These are phyloP conservation scores for Emericellopsis cladophorae DNA, from an alignment of 2,329 filamentous ascomycete genomes.

Conservation along the genomic window DNA sequence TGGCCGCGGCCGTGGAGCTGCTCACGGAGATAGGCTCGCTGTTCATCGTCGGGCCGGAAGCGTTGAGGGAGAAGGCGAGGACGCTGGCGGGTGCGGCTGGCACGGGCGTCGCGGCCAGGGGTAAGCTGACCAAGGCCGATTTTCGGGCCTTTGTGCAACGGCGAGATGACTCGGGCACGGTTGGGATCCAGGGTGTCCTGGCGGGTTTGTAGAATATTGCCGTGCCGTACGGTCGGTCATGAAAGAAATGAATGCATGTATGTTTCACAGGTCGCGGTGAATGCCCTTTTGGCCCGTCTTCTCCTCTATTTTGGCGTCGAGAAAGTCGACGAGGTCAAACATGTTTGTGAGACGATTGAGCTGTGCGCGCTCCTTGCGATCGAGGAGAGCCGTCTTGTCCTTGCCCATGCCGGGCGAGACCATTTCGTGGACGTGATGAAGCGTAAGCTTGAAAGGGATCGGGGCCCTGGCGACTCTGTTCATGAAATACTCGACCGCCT, in stretches of 20 bases:
- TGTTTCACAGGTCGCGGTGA: conserved; percentile 17
- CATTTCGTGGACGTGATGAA: conserved; percentile 60
- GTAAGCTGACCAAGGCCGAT: conserved; percentile 51
- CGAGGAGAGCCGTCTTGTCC: conserved; percentile 38
- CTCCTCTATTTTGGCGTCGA: conserved; percentile 35
- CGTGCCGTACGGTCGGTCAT: not conserved
- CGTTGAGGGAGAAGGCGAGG: conserved; percentile 56
- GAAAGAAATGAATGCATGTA: not conserved
- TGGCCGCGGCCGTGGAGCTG: conserved; percentile 63
- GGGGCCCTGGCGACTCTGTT: conserved; percentile 41
- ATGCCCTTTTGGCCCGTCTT: conserved; percentile 18
- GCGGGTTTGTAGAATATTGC: conserved; percentile 36
- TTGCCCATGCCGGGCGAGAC: conserved; percentile 41
- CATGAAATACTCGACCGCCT: conserved; percentile 51
- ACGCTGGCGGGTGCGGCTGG: conserved; percentile 33
- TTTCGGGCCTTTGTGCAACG: conserved; percentile 76
- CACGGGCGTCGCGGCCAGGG: conserved; percentile 21
- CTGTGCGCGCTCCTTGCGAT: conserved; percentile 38
- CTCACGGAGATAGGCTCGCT: conserved; percentile 87
- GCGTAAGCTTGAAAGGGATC: conserved; percentile 48
- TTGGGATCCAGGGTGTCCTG: conserved; percentile 74
- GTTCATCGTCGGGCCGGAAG: conserved; percentile 84
- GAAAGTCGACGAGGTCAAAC: conserved; percentile 46
- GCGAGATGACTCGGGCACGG: conserved; percentile 70
- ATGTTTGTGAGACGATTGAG: conserved; percentile 38